Evolutionary conservation across 164 flowering plant species (phyloP), one percentile per base, ranked within the genome.

Genomic region (Taxillus chinensis): DNA sequence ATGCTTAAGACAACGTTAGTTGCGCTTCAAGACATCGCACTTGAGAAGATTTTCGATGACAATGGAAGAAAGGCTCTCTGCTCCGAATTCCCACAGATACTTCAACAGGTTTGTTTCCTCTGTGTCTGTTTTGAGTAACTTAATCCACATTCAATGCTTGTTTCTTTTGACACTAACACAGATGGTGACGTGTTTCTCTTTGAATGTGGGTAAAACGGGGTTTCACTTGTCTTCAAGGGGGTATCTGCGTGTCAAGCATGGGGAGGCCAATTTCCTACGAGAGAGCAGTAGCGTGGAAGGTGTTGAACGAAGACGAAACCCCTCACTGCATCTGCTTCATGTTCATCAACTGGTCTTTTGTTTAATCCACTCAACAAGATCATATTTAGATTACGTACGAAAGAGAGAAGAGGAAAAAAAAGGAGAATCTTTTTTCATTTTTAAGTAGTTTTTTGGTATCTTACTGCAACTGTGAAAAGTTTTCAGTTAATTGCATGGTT

Each of bases 11-110:
- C 61, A 9, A 58, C 61, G 3, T 58, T 58, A 16, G 61, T 58
- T 40, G 61, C 45, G 7, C 45, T 58, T 42, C 61, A 58, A 42
- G 61, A 58, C 37, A 58, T 58, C 14, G 16, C 43, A 0, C 46
- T 58, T 13, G 61, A 58, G 16, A 58, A 58, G 45, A 58, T 58
- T 58, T n/a, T 61, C 45, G 57, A 70, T 51, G 62, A 67, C 40
- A 72, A 73, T 65, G 86, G 89, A 41, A 69, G 73, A 39, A 82
- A 84, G 73, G 71, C 73, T 11, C 71, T 84, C 50, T 76, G 77
- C 73, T 74, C 83, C 3, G 86, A 84, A 63, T 80, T 84, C 69
- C 78, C 82, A 7, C 86, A 82, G 65, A 76, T 84, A 55, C 76
- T 84, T 82, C 85, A 82, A 46, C 86, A 80, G 85, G 89, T 79